Base-by-base conservation (phyloP, 1,284 basidiomycete genomes). In the Heterobasidion annosum region DNA sequence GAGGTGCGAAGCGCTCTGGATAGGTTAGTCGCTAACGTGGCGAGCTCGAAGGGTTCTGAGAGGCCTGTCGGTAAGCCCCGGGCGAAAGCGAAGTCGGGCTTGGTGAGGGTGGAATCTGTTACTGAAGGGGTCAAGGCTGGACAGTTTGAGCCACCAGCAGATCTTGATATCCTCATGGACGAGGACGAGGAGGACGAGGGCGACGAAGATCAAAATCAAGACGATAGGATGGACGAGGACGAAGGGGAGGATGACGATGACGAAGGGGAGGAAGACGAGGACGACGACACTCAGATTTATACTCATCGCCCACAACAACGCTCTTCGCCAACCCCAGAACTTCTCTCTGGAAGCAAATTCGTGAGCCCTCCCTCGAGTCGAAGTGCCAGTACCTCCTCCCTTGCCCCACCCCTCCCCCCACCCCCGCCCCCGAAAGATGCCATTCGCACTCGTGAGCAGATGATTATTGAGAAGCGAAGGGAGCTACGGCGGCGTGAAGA, bases 1-100 rank as follows among this genome's bases (percentile, higher is more conserved):
- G 85, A 88, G 54, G 85, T 88, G 78, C 75, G 78, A 60, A 88
- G 85, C 60, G 88, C 88, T 4, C 73, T 91, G 51, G 89, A 91
- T 63, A 72, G 83, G 55, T 73, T 91, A 40, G 86, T 88, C 78
- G 84, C 88, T 56, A 81, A 88, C 58, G 86, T 89, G 37, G 19
- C 46, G 12, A 43, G 34, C 8, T 33, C 52, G 52, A 42, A 51
- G 18, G 54, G 56, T 0, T 59, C 61, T n/a, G 59, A 56, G 8
- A 43, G 35, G 4, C 15, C 54, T 25, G 33, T 46, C 7, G 40
- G 40, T 47, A 42, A 43, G 15, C 25, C 25, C 25, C 25, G 25
- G 25, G 25, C 43, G 49, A 63, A 61, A 52, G 59, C 57, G 3
- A 56, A 60, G 54, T 44, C 44, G 2, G 12, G 62, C 58, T 54